Evolutionary conservation across 257 asterid genomes (phyloP).

Genomic region (Thymus mandschuricus): DNA sequence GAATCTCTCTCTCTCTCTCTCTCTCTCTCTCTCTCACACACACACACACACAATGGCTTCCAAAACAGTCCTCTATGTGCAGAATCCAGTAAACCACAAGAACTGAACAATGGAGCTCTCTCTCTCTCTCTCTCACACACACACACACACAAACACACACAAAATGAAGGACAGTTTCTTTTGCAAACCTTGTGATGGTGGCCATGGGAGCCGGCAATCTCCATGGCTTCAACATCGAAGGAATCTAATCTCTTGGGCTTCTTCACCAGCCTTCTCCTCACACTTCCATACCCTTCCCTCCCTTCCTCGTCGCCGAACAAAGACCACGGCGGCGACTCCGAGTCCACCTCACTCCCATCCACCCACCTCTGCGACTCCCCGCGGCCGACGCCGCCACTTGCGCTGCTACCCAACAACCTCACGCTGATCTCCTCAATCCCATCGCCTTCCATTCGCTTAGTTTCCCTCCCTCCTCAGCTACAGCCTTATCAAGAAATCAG

Average conservation of each 20-base stretch:
- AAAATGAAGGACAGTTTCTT: neutral
- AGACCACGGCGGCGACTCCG: constrained; percentile 65
- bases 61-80: neutral
- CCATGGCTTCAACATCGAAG: constrained; percentile 92
- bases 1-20: too few relatives aligned
- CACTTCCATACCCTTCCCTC: constrained; percentile 62
- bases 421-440: constrained; percentile 70
- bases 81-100: neutral
- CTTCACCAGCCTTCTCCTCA: constrained; percentile 77
- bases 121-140: neutral
- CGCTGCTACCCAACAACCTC: constrained; percentile 51
- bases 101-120: neutral
- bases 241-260: constrained; percentile 83
- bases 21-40: neutral
- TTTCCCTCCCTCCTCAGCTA: neutral
- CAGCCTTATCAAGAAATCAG: constrained; percentile 4
- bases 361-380: constrained; percentile 83
- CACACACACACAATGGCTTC: neutral
- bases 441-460: constrained; percentile 52
- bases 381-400: constrained; percentile 44
- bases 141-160: neutral
- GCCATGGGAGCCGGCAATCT: constrained; percentile 58
- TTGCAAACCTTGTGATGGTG: constrained; percentile 65
- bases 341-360: constrained; percentile 93
- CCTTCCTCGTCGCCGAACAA: constrained; percentile 44